Base-by-base conservation (phyloP, 2,329 filamentous ascomycete genomes). In the Cadophora sp. region DNA sequence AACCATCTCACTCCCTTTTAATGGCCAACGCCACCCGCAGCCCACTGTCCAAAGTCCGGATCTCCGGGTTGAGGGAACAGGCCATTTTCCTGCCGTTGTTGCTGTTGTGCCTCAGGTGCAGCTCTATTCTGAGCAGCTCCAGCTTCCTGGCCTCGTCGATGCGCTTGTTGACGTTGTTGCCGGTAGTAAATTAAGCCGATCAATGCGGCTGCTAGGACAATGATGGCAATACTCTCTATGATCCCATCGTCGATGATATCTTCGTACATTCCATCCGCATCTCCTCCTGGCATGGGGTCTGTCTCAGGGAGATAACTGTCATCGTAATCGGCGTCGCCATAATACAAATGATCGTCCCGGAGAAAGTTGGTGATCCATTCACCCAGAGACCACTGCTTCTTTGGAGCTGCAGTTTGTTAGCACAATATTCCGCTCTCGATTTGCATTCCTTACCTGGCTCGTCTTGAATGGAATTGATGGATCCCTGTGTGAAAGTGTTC, bases 331-430 rank as follows among this genome's bases (percentile, higher is more conserved):
- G 87, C 84, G 70, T 88, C 88, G 4, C 81, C 83, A 66, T 93
- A 91, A 73, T 86, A 86, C 59, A 71, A 70, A 43, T 84, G 82
- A 59, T 86, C 82, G 66, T 92, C 87, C 68, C 92, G 88, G 36
- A 97, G 83, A 76, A 97, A 97, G 68, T 94, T 92, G 68, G 86
- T 86, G 62, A 97, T 84, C 94, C 94, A 98, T 78, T 98, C 94
- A 24, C 85, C 86, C 22, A 97, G 83, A 0, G 92, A 93, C 83
- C 91, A 92, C 55, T 92, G 85, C 72, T 93, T 91, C 76, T 85
- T 89, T 1, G 84, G 83, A 66, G 87, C 91, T 94, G 73, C 39
- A 60, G 1, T 22, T 27, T 68, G 71, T 82, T 74, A 82, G 76
- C 55, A 59, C 9, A n/a, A 47, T 63, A 4, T 30, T 30, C 6